Evolutionary conservation across 2,329 filamentous ascomycete genomes (phyloP).

Genomic region (Arthrobotrys sphaeroides): DNA sequence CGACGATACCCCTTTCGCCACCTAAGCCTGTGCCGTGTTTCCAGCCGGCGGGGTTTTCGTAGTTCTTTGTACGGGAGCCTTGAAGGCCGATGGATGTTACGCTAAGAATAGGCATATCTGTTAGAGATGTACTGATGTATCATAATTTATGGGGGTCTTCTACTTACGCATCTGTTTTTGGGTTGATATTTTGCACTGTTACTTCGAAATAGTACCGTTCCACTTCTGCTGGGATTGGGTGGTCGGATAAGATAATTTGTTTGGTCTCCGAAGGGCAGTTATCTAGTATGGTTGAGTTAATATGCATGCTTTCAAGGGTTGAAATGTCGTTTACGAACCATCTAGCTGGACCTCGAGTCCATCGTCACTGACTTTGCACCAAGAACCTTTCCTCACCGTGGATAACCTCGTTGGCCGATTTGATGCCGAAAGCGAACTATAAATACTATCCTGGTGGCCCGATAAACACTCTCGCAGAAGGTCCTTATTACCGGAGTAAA

Average conservation of each 20-base stretch:
- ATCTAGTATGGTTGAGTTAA: neutral
- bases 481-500: neutral
- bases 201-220: slow-evolving; percentile 19
- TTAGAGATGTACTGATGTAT: neutral
- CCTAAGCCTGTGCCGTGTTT: neutral
- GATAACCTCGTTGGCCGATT: neutral
- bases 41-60: neutral
- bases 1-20: neutral
- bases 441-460: neutral
- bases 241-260: neutral
- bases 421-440: neutral
- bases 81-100: neutral
- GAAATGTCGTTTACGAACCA: neutral
- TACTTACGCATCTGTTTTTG: neutral
- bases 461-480: neutral
- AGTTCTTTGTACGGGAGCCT: neutral
- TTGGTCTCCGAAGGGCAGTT: neutral
- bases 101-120: neutral
- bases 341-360: neutral
- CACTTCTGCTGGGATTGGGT: neutral
- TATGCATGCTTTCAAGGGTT: neutral
- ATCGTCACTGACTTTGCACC: neutral
- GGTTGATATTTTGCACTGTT: neutral
- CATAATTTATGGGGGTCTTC: neutral
- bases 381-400: neutral